phyloP scores from a whole-genome alignment of 2,329 filamentous ascomycete species.

The Calonectria montana region DNA sequence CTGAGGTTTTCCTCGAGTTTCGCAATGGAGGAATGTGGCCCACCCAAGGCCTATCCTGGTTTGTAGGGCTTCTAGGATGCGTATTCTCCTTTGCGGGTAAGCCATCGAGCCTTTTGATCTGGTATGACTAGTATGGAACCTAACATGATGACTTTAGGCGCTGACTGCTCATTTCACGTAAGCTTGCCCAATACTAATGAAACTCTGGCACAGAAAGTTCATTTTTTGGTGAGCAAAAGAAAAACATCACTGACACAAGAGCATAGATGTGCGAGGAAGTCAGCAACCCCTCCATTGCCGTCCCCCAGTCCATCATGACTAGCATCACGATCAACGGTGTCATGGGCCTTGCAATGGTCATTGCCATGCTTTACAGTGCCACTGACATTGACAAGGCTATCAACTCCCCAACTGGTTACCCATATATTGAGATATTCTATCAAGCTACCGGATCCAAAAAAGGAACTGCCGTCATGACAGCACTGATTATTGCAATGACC shows the following conservation, averaged over 20 bases:
- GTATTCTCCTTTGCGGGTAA: conserved; percentile 39
- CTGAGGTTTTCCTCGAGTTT: conserved; percentile 46
- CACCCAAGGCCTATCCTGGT: conserved; percentile 36
- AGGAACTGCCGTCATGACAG: conserved; percentile 33
- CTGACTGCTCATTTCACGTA: conserved; percentile 40
- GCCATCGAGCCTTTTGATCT: background rate
- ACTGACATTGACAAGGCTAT: conserved; percentile 38
- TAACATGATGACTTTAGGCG: conserved; percentile 23
- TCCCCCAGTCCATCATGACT: conserved; percentile 37
- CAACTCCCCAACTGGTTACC: conserved; percentile 34
- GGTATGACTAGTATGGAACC: background rate
- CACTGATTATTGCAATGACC: conserved; percentile 37
- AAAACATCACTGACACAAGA: background rate
- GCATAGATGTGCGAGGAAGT: conserved; percentile 40
- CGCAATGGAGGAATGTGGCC: conserved; percentile 37
- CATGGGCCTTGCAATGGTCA: conserved; percentile 37
- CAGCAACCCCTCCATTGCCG: conserved; percentile 33
- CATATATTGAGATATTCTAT: conserved; percentile 39
- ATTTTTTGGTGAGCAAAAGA: background rate
- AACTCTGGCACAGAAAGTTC: background rate
- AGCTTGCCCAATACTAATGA: background rate
- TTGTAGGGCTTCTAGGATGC: conserved; percentile 36
- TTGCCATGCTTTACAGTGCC: conserved; percentile 38
- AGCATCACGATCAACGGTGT: conserved; percentile 35
- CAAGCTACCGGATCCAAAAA: conserved; percentile 35